phyloP scores from a whole-genome alignment of 1,139 yeast genomes.

The Yamadazyma sp. region DNA sequence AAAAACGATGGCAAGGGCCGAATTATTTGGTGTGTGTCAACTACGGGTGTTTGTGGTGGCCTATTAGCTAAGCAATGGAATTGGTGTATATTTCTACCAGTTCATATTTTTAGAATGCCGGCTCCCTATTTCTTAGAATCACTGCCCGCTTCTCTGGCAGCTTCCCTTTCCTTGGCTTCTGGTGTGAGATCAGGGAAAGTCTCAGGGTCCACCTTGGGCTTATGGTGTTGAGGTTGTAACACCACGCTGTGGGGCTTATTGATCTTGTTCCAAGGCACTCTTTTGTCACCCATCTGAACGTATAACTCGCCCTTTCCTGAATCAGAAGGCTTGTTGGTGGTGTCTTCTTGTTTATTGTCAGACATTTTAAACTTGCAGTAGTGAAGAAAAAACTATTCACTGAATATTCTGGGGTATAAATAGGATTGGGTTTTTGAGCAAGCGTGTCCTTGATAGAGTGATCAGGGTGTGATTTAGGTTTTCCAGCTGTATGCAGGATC shows the following conservation, averaged over 20 bases:
- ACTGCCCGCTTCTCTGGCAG: constrained; percentile 11
- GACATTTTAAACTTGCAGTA: too few species aligned
- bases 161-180: constrained; percentile 30
- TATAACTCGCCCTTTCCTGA: constrained; percentile 28
- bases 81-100: background rate
- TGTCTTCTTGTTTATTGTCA: background rate
- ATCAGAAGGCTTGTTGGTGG: background rate
- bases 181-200: constrained; percentile 28
- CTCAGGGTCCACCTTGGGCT: constrained; percentile 27
- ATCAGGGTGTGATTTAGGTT: background rate
- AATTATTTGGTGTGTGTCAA: too few species aligned
- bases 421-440: background rate
- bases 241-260: constrained; percentile 46
- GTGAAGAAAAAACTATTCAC: too few species aligned
- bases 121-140: constrained; percentile 3
- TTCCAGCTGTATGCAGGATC: background rate
- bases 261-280: constrained; percentile 37
- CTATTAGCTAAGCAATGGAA: too few species aligned
- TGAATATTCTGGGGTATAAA: background rate
- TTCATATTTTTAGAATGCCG: background rate
- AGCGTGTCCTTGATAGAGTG: background rate
- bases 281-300: constrained; percentile 36
- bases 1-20: background rate
- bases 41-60: too few species aligned
- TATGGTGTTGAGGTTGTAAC: constrained; percentile 28